A percentile compares a stretch with the other conserved stretches of the same genome.
phyloP scores from a whole-genome alignment of 805 yeast genomes.

The Cyberlindnera misumaiensis region DNA sequence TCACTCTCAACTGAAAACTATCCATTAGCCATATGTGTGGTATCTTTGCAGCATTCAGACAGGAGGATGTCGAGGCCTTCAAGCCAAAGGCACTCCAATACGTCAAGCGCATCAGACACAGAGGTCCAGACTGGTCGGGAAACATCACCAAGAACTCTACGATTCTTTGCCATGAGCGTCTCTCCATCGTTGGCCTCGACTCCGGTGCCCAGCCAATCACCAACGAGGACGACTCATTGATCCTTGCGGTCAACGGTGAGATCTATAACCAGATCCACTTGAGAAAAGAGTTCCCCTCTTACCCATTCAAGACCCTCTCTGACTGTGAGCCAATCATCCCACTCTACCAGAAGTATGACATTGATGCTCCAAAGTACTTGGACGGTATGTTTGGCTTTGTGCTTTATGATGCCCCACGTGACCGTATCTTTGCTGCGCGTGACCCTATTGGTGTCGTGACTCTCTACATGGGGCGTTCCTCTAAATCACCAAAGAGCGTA shows the following conservation, averaged over 20 bases:
- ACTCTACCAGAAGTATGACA: constrained; percentile 74
- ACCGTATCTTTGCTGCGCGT: constrained; percentile 92
- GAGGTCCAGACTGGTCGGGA: constrained; percentile 99
- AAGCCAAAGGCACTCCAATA: constrained; percentile 84
- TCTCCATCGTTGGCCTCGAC: constrained; percentile 95
- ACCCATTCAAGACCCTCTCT: constrained; percentile 74
- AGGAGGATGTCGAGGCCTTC: constrained; percentile 71
- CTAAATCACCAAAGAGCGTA: constrained; percentile 61
- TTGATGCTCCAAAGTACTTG: constrained; percentile 84
- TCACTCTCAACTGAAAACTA: background rate
- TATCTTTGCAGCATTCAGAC: constrained; percentile 87
- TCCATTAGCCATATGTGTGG: constrained; percentile 74
- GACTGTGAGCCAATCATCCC: constrained; percentile 99
- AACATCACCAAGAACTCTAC: constrained; percentile 73
- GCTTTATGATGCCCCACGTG: constrained; percentile 73
- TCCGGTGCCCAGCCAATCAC: constrained; percentile 97
- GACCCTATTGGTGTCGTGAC: constrained; percentile 98
- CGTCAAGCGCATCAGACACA: constrained; percentile 90
- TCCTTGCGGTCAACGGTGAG: constrained; percentile 93
- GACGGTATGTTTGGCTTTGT: constrained; percentile 99
- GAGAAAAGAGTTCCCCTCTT: constrained; percentile 68
- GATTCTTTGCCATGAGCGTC: constrained; percentile 88
- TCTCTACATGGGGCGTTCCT: constrained; percentile 85
- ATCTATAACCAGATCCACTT: constrained; percentile 93
- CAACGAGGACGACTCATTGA: constrained; percentile 64